A percentile compares a stretch with the other conserved stretches of the same genome.
Conservation (phyloP, 805 yeast genomes). For the Hanseniaspora clermontiae region DNA sequence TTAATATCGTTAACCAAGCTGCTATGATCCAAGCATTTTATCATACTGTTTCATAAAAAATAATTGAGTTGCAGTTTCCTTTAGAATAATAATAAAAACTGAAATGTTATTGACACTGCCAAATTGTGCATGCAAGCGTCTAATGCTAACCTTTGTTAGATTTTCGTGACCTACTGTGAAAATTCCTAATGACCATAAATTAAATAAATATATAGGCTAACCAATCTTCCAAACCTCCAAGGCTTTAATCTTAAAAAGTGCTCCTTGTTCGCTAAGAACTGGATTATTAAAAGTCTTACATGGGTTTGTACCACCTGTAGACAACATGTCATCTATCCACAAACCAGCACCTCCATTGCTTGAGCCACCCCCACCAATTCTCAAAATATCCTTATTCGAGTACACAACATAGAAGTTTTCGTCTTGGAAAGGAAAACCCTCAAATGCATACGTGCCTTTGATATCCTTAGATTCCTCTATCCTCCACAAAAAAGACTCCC, state of each 20-base stretch:
- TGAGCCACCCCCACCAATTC: conserved; percentile 88
- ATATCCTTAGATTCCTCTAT: conserved; percentile 34
- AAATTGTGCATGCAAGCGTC: too few species aligned
- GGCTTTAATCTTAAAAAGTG: conserved; percentile 59
- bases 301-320: conserved; percentile 63
- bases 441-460: conserved; percentile 37
- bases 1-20: too few species aligned
- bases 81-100: too few species aligned
- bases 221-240: conserved; percentile 81
- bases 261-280: conserved; percentile 46
- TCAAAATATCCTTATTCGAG: conserved; percentile 62
- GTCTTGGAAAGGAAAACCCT: conserved; percentile 81
- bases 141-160: too few species aligned
- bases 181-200: too few species aligned
- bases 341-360: conserved; percentile 54
- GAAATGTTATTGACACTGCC: too few species aligned
- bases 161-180: too few species aligned
- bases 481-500: conserved; percentile 90
- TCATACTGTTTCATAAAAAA: too few species aligned
- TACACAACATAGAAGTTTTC: conserved; percentile 73
- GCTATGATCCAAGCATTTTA: too few species aligned
- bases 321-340: conserved; percentile 67
- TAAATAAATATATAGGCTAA: conserved; percentile 13
- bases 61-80: too few species aligned
- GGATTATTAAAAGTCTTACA: conserved; percentile 88